Conservation (phyloP, 176 grass and related monocot genomes). For the Juncus inflexus region DNA sequence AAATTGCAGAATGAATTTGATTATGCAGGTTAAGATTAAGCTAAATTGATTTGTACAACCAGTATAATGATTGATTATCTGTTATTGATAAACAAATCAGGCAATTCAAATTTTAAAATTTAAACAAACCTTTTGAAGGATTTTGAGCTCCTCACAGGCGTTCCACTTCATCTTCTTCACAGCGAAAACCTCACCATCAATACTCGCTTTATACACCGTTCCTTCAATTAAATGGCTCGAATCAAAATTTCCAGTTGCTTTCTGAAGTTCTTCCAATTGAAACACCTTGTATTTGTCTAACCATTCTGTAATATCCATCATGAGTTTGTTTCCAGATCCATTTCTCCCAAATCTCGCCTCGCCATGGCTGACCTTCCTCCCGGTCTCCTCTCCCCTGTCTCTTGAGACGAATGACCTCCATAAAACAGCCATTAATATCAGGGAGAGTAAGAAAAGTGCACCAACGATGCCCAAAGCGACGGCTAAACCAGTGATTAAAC, state of each 20-base stretch:
- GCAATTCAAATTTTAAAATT: slow-evolving; percentile 4
- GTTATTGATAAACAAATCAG: neutral
- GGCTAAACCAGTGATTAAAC: slow-evolving; percentile 56
- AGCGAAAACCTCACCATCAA: slow-evolving; percentile 74
- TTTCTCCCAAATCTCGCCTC: slow-evolving; percentile 26
- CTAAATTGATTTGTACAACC: neutral
- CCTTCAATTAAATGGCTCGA: slow-evolving; percentile 56
- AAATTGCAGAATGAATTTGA: neutral
- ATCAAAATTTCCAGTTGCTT: slow-evolving; percentile 54
- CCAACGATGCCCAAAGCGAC: slow-evolving; percentile 51
- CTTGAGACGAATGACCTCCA: slow-evolving; percentile 43
- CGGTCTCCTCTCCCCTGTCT: slow-evolving; percentile 10
- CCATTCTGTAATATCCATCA: slow-evolving; percentile 84
- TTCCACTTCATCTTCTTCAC: slow-evolving; percentile 99
- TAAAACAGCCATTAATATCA: slow-evolving; percentile 41
- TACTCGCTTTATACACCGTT: slow-evolving; percentile 73
- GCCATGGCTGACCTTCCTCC: slow-evolving; percentile 22
- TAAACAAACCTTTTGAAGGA: slow-evolving; percentile 76
- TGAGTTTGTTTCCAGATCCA: slow-evolving; percentile 36
- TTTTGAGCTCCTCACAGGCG: slow-evolving; percentile 94
- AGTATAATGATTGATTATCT: neutral
- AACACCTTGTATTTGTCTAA: slow-evolving; percentile 96
- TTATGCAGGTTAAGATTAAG: neutral
- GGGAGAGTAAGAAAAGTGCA: slow-evolving; percentile 44
- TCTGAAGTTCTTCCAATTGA: slow-evolving; percentile 60